phyloP scores from a whole-genome alignment of 2,329 filamentous ascomycete genomes.

The Diplocarpon rosae region DNA sequence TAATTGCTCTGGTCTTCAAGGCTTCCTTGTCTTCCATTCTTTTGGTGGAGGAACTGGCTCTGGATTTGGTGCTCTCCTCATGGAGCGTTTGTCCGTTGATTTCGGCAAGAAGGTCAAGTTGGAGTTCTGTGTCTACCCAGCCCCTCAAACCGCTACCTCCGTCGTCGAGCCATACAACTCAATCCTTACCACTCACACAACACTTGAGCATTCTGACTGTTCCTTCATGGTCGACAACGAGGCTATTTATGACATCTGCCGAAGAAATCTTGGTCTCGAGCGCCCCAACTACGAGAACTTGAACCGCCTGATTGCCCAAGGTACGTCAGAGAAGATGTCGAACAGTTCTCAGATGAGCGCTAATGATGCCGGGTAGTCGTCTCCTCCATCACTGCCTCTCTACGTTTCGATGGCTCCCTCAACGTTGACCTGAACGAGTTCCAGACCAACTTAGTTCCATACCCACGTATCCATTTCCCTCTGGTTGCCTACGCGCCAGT shows the following conservation, averaged over 20 bases:
- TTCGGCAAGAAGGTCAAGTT: conserved; percentile 99
- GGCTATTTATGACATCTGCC: conserved; percentile 99
- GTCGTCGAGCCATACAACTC: conserved; percentile 99
- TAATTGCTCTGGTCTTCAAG: conserved; percentile 95
- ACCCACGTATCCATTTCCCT: conserved; percentile 98
- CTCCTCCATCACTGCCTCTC: conserved; percentile 94
- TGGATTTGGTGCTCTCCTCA: conserved; percentile 93
- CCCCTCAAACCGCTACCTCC: conserved; percentile 90
- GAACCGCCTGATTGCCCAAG: conserved; percentile 96
- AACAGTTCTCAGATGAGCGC: not conserved
- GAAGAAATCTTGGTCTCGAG: conserved; percentile 92
- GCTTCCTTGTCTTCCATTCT: conserved; percentile 99
- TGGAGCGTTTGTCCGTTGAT: conserved; percentile 98
- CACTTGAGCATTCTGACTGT: conserved; percentile 98
- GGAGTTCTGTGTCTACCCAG: conserved; percentile 98
- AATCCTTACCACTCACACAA: conserved; percentile 97
- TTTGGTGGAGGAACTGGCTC: conserved; percentile 98
- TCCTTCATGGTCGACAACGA: conserved; percentile 99
- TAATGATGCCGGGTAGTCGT: conserved; percentile 52
- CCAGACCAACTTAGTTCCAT: conserved; percentile 99
- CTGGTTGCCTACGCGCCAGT: conserved; percentile 93
- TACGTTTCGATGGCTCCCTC: conserved; percentile 95
- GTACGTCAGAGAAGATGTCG: conserved; percentile 35
- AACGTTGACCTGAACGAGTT: conserved; percentile 99
- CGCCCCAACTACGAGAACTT: conserved; percentile 98